phyloP scores from a whole-genome alignment of 2,329 filamentous ascomycete species.

The Beauveria sp. region DNA sequence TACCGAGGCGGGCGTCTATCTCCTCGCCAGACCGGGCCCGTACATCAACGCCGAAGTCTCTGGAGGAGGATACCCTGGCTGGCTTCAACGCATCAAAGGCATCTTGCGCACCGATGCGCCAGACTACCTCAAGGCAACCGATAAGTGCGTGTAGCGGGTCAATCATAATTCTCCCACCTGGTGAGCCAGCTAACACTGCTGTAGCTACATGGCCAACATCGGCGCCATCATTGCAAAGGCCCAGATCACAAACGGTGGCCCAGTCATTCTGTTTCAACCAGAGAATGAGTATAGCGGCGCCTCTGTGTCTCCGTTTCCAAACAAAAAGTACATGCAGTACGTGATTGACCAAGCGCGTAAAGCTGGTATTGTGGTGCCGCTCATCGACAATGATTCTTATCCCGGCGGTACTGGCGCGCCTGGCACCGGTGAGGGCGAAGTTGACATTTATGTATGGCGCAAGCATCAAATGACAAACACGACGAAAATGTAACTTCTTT shows the following conservation, averaged over 20 bases:
- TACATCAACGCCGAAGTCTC: constrained; percentile 74
- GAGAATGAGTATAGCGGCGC: constrained; percentile 71
- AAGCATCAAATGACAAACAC: no score
- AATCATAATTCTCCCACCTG: not conserved
- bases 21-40: constrained; percentile 63
- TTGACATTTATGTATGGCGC: constrained; percentile 47
- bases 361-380: constrained; percentile 64
- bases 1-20: constrained; percentile 63
- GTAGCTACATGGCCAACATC: constrained; percentile 53
- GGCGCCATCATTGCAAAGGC: constrained; percentile 60
- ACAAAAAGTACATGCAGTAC: constrained; percentile 61
- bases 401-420: constrained; percentile 55
- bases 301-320: constrained; percentile 48
- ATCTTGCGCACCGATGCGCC: constrained; percentile 54
- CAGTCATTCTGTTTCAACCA: constrained; percentile 69
- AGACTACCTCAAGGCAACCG: constrained; percentile 57
- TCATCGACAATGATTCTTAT: constrained; percentile 68
- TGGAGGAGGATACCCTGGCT: constrained; percentile 75
- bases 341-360: constrained; percentile 60
- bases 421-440: constrained; percentile 44
- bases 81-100: constrained; percentile 63
- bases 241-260: constrained; percentile 77
- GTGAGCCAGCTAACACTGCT: not conserved
- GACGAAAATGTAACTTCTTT: no score
- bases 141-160: constrained; percentile 40